Evolutionary conservation across 495 filamentous ascomycete genomes (phyloP).

Genomic region (Hypoxylon crocopeplum): DNA sequence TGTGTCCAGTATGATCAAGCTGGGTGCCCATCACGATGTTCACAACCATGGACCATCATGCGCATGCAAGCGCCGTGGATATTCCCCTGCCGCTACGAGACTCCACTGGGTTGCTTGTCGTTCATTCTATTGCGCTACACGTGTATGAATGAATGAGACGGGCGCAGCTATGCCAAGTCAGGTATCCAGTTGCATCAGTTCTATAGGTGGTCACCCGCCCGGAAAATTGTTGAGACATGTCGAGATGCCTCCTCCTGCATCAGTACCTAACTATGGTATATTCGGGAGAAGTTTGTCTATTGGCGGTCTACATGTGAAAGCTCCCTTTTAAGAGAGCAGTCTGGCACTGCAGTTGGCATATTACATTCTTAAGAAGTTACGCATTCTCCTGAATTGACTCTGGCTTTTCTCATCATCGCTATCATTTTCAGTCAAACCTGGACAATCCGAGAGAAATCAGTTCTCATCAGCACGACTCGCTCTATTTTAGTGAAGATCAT

Average conservation of each 20-base stretch:
- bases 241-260: constrained; percentile 29
- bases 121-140: constrained; percentile 30
- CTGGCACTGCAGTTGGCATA: constrained; percentile 5
- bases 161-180: constrained; percentile 24
- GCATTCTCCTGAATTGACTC: constrained; percentile 2
- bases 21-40: constrained; percentile 1
- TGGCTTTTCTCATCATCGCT: constrained; percentile 9
- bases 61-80: constrained; percentile 14
- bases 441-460: not conserved
- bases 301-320: constrained; percentile 19
- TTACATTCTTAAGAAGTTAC: constrained; percentile 13
- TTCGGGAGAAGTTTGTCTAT: constrained; percentile 12
- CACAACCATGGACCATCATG: constrained; percentile 6
- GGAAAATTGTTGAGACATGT: constrained; percentile 15
- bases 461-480: too few species aligned
- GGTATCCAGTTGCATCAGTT: constrained; percentile 27
- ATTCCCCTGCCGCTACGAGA: constrained; percentile 7
- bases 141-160: constrained; percentile 26
- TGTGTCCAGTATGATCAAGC: constrained; percentile 13
- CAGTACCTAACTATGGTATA: constrained; percentile 27
- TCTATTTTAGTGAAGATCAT: too few species aligned
- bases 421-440: not conserved
- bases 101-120: constrained; percentile 21
- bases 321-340: constrained; percentile 4
- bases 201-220: constrained; percentile 9